A percentile compares a stretch with the other conserved stretches of the same genome.
Conservation (phyloP, 768 basidiomycete species). For the Flagelloscypha sp. region DNA sequence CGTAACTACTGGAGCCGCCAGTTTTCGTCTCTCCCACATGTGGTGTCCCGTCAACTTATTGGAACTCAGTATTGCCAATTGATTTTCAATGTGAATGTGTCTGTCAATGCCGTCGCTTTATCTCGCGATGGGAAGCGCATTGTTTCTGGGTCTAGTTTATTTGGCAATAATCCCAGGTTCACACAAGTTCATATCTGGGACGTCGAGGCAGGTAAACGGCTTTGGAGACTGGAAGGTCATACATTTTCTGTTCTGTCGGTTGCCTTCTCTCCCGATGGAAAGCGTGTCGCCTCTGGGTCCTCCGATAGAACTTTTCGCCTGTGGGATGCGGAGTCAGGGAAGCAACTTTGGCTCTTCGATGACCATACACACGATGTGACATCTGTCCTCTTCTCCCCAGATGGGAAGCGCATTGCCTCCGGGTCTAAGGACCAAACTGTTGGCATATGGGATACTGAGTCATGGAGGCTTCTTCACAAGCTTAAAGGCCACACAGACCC, state of each 20-base stretch:
- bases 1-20: too few relatives aligned
- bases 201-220: slow-evolving; percentile 3
- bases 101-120: slow-evolving; percentile 3
- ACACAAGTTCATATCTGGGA: slow-evolving; percentile 8
- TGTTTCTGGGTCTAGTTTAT: slow-evolving; percentile 8
- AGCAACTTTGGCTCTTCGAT: neutral
- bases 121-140: slow-evolving; percentile 8
- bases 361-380: slow-evolving; percentile 4
- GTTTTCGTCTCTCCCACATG: slow-evolving; percentile 34
- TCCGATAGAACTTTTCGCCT: slow-evolving; percentile 4
- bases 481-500: slow-evolving; percentile 1
- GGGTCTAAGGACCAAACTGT: slow-evolving; percentile 8
- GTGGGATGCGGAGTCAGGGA: slow-evolving; percentile 3
- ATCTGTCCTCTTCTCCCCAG: slow-evolving; percentile 7
- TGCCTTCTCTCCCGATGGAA: neutral
- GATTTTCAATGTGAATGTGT: too few relatives aligned
- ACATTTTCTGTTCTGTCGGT: neutral
- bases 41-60: slow-evolving; percentile 15
- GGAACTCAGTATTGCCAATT: too few relatives aligned
- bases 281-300: slow-evolving; percentile 2
- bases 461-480: neutral
- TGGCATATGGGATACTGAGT: slow-evolving; percentile 4
- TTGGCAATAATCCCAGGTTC: slow-evolving; percentile 5
- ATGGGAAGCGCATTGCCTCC: slow-evolving; percentile 6
- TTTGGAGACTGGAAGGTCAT: neutral